Evolutionary conservation across 2,329 filamentous ascomycete species (phyloP).

Genomic region (Dactylellina sp.): DNA sequence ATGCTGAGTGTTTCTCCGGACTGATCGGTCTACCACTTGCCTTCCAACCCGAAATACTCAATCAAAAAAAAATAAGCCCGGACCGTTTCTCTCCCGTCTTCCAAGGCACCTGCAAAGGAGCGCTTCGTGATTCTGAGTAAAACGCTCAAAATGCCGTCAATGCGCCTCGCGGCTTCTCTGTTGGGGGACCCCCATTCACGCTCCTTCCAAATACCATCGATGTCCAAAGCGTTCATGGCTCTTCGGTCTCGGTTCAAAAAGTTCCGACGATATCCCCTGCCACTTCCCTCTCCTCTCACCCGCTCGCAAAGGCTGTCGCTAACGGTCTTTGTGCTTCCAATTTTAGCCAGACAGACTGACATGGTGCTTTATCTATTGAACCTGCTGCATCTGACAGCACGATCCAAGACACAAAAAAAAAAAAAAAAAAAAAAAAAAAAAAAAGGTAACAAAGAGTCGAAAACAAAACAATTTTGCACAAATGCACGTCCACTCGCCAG

Average conservation of each 20-base stretch:
- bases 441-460: background rate
- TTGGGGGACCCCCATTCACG: slow-evolving; percentile 34
- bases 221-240: slow-evolving; percentile 27
- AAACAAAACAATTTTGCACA: background rate
- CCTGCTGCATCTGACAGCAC: slow-evolving; percentile 8
- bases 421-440: slow-evolving; percentile 1
- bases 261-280: slow-evolving; percentile 42
- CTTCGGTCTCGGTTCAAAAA: slow-evolving; percentile 52
- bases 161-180: slow-evolving; percentile 39
- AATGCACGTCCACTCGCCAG: slow-evolving; percentile 7
- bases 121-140: slow-evolving; percentile 35
- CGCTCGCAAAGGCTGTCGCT: slow-evolving; percentile 16
- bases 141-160: slow-evolving; percentile 39
- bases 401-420: slow-evolving; percentile 4
- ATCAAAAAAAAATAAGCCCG: too few species aligned
- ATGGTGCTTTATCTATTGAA: slow-evolving; percentile 25
- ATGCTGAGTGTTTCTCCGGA: slow-evolving; percentile 10
- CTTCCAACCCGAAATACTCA: too few species aligned
- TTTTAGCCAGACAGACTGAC: slow-evolving; percentile 39
- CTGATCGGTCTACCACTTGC: slow-evolving; percentile 19
- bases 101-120: slow-evolving; percentile 25
- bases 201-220: slow-evolving; percentile 53
- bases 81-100: background rate
- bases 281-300: background rate
- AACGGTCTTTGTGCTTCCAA: slow-evolving; percentile 37